Evolutionary conservation across 495 filamentous ascomycete species (phyloP).

Genomic region (Talaromyces liani): DNA sequence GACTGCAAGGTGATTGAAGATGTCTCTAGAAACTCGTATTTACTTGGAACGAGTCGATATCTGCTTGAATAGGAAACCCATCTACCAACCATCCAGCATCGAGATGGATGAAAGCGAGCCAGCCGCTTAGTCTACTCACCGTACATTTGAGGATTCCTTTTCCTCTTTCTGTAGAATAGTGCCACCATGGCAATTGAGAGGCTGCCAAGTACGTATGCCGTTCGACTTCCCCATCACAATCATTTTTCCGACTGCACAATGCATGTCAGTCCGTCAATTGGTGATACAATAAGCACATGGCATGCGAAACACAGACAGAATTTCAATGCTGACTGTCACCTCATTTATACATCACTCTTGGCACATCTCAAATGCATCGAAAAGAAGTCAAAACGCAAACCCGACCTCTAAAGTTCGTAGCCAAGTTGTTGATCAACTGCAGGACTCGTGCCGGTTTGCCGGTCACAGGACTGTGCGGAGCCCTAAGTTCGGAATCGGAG

Average conservation of each 20-base stretch:
- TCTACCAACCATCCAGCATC: no score
- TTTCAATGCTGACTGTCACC: background rate
- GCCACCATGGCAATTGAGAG: no score
- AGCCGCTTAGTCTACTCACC: no score
- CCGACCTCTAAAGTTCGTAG: background rate
- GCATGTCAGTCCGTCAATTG: background rate
- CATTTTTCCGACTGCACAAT: background rate
- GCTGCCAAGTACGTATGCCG: background rate
- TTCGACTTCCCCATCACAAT: background rate
- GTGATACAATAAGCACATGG: background rate
- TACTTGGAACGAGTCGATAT: no score
- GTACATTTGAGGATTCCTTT: no score
- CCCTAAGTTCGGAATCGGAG: background rate
- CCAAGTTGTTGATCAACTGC: background rate
- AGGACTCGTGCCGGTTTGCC: constrained; percentile 4
- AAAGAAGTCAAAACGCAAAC: background rate
- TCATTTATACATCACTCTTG: background rate
- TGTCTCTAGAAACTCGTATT: no score
- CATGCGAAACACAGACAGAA: background rate
- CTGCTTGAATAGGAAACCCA: no score
- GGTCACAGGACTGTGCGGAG: background rate
- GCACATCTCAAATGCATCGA: background rate
- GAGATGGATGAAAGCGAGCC: no score
- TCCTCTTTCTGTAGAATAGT: no score
- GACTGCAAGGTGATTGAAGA: no score